These are phyloP conservation scores for Leishmania turanica DNA, from an alignment of 208 protist genomes.

Conservation along the genomic window DNA sequence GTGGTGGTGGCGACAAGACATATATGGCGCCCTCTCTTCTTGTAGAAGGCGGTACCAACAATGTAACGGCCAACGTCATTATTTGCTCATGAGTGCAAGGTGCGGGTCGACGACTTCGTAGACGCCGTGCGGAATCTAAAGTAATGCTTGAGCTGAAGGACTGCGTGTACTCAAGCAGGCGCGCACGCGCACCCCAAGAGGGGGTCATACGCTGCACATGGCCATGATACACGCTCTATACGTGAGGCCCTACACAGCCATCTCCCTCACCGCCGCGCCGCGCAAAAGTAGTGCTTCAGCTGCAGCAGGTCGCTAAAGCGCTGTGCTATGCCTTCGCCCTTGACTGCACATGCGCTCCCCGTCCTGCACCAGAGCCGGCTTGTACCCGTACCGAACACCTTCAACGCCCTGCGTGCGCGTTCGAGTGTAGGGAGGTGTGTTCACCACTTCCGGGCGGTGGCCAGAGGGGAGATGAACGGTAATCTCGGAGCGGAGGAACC, in stretches of 20 bases:
- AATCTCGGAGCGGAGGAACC: slow-evolving; percentile 25
- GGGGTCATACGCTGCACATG: slow-evolving; percentile 1
- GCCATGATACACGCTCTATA: background rate
- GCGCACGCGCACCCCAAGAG: slow-evolving; percentile 16
- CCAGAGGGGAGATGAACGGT: background rate
- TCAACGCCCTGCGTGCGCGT: background rate
- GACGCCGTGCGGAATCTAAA: slow-evolving; percentile 49
- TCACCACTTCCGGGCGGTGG: background rate
- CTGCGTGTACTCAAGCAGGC: slow-evolving; percentile 31
- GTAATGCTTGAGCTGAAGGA: slow-evolving; percentile 8
- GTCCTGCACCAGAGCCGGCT: background rate
- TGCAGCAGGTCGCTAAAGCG: slow-evolving; percentile 17
- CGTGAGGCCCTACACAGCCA: background rate
- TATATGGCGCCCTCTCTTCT: slow-evolving; percentile 3
- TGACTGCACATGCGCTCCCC: slow-evolving; percentile 14
- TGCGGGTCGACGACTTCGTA: slow-evolving; percentile 42
- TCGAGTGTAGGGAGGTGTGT: slow-evolving; percentile 6
- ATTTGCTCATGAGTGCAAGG: slow-evolving; percentile 41
- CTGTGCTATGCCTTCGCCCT: background rate
- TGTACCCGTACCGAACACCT: slow-evolving; percentile 15
- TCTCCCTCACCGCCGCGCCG: background rate
- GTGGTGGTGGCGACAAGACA: slow-evolving; percentile 40
- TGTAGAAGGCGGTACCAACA: slow-evolving; percentile 43
- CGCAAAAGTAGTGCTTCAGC: slow-evolving; percentile 13
- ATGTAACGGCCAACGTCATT: slow-evolving; percentile 27